Base-by-base conservation (phyloP, 164 flowering plant species). In the Aristolochia contorta region DNA sequence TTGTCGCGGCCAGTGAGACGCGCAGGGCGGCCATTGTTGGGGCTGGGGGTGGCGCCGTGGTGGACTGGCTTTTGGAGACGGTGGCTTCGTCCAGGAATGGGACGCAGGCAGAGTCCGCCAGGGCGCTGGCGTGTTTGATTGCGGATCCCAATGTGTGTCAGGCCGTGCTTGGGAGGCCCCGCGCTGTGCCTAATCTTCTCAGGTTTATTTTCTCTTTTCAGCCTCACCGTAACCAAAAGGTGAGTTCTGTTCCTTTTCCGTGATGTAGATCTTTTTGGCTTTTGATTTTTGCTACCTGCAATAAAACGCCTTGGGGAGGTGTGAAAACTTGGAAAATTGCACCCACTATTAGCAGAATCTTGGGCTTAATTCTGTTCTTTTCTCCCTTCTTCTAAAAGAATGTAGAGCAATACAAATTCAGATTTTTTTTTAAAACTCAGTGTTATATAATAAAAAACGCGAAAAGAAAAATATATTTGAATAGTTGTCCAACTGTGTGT, bases 1-100 rank as follows among this genome's bases (percentile, higher is more conserved):
- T 91, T 63, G 82, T 83, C 16, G 86, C 95, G 1, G 96, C 93
- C 0, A 86, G 74, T 72, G 82, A 77, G 27, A 67, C 74, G 45
- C 72, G 99, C 55, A 74, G 99, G 67, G 66, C 78, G 16, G 96
- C 99, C 13, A 73, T 94, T 64, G 97, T 91, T 16, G 75, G 76
- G 0, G 97, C 99, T 2, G 97, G 99, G 6, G 85, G 91, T n/a
- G 99, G 99, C 0, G 81, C 77, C 45, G 97, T 91, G 22, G 82
- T 91, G 52, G 99, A 94, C 71, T 94, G 99, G 99, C 61, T 94
- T 47, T 69, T 93, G 60, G 95, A 90, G 56, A 84, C 85, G 23
- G 99, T 88, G 50, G 77, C 94, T 0, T 60, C 68, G 16, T 46
- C 72, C 0, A 67, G 75, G 24, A 83, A 79, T 16, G 89, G 76